phyloP scores from a whole-genome alignment of 176 grass and related monocot species.

The Carex pumila region DNA sequence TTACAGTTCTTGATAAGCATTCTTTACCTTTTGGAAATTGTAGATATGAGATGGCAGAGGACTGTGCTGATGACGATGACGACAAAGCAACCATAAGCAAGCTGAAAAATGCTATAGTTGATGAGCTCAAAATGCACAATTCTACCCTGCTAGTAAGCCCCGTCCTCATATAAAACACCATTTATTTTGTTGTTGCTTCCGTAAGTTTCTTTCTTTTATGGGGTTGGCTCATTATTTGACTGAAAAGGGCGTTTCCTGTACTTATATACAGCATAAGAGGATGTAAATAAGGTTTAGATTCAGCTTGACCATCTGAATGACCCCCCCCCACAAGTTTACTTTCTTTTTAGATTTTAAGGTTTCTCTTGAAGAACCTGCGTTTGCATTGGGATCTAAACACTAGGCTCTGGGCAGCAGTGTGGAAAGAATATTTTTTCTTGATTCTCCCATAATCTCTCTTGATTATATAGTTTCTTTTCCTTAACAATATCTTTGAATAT shows the following conservation, averaged over 20 bases:
- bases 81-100: constrained; percentile 57
- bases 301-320: constrained; percentile 5
- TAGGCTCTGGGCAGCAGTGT: not conserved
- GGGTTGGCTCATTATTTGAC: not conserved
- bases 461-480: constrained; percentile 6
- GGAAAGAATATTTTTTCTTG: not conserved
- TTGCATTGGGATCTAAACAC: not conserved
- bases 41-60: constrained; percentile 91
- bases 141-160: constrained; percentile 48
- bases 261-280: not conserved
- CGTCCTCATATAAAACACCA: not conserved
- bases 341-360: not conserved
- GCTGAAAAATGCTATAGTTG: constrained; percentile 45
- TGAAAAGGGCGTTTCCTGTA: not conserved
- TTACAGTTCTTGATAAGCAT: not conserved
- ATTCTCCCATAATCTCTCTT: not conserved
- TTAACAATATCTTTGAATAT: constrained; percentile 12
- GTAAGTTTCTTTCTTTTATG: not conserved
- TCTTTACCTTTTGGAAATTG: not conserved
- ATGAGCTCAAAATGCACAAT: constrained; percentile 65
- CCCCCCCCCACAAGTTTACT: not conserved
- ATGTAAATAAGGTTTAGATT: constrained; percentile 5
- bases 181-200: constrained; percentile 6
- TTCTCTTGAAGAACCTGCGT: not conserved
- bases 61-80: constrained; percentile 86